Percentiles rank a stretch among this genome's conserved stretches.
These are phyloP conservation scores for Lachancea dasiensis DNA, from an alignment of 805 yeast genomes.

Conservation along the genomic window DNA sequence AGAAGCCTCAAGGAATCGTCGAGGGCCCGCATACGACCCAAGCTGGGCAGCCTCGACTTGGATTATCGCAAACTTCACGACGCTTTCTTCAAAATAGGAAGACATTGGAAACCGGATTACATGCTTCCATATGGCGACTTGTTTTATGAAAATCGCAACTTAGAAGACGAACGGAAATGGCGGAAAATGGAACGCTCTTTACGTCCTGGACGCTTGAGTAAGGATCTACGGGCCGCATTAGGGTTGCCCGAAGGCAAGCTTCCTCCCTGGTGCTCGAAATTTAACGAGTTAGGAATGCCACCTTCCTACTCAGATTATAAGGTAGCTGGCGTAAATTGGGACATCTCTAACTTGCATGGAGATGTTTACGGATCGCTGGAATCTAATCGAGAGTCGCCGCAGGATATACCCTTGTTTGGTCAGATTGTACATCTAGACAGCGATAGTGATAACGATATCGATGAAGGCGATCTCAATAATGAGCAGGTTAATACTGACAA, in stretches of 20 bases:
- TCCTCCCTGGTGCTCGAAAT: slow-evolving; percentile 76
- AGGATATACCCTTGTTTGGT: slow-evolving; percentile 3
- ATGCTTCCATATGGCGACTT: slow-evolving; percentile 67
- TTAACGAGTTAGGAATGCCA: slow-evolving; percentile 72
- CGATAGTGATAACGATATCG: not conserved
- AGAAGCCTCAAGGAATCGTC: slow-evolving; percentile 59
- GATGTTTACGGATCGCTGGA: slow-evolving; percentile 28
- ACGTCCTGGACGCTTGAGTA: slow-evolving; percentile 66
- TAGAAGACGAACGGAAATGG: slow-evolving; percentile 40
- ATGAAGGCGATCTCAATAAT: not conserved
- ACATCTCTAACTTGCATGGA: slow-evolving; percentile 34
- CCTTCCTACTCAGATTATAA: slow-evolving; percentile 68
- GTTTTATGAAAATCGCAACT: slow-evolving; percentile 71
- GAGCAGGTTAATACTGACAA: not conserved
- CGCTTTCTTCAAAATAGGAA: slow-evolving; percentile 80
- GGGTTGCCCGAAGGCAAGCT: slow-evolving; percentile 52
- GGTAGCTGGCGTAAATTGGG: slow-evolving; percentile 49
- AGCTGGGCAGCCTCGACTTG: slow-evolving; percentile 76
- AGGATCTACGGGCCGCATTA: slow-evolving; percentile 57
- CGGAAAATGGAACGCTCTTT: slow-evolving; percentile 31
- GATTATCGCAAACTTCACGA: slow-evolving; percentile 78
- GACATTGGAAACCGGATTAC: slow-evolving; percentile 50
- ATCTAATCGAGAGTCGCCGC: not conserved
- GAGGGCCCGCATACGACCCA: slow-evolving; percentile 84
- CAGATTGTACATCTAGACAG: slow-evolving; percentile 3